Base-by-base conservation (phyloP, 768 basidiomycete genomes). In the Pisolithus microcarpus region DNA sequence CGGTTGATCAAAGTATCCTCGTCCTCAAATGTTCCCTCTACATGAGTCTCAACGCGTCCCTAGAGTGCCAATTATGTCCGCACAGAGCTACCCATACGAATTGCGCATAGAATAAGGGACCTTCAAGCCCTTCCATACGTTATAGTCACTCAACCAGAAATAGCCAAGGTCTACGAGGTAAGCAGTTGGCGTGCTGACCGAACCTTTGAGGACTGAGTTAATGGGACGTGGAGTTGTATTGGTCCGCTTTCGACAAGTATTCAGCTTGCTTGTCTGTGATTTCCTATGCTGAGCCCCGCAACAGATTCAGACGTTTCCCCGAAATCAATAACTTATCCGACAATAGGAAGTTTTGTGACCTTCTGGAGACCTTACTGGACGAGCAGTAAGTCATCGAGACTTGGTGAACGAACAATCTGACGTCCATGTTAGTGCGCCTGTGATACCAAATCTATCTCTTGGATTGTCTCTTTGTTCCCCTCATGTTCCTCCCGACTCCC, bases 61-160 rank as follows among this genome's bases (percentile, higher is more conserved):
- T 46, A 92, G 90, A 90, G 87, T 56, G 91, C 88, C 48, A 92
- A 92, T 64, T 91, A 92, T 67, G 89, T 95, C 39, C 82, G 91
- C 47, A 87, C 87, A 5, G 91, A 95, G 61, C 70, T 95, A 6
- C 91, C 92, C 9, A 82, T 91, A 13, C 81, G 91, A 36, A 87
- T 93, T 60, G 85, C 91, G 4, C 91, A 94, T 65, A 79, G 92
- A 43, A 69, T 94, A 52, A 81, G 88, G 51, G 92, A 95, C 61
- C 73, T 95, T 58, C 92, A 95, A 68, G 73, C 81, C 1, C 72
- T 95, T 43, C 91, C 92, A 4, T 92, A 87, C 60, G 79, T 87
- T 19, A 90, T 91, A 7, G 90, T 92, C 26, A 89, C 85, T 5
- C 85, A 91, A 56, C 88, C 92, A 58, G 81, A 82, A 0, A 81